Conservation (phyloP, 257 asterid species). For the Solanum pennellii region DNA sequence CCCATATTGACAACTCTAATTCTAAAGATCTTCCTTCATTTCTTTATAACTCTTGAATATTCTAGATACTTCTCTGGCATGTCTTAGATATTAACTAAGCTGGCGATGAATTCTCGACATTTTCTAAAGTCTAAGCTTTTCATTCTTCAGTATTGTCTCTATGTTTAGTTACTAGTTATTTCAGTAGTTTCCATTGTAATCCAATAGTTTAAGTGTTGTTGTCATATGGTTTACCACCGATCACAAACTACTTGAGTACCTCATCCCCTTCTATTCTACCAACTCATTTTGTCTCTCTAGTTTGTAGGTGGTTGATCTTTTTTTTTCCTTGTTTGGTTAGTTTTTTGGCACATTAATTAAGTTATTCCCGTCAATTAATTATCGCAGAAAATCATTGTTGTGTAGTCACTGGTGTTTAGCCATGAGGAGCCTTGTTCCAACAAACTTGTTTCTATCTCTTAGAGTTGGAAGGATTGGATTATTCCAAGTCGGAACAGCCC, state of each 20-base stretch:
- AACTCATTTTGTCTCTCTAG: background rate
- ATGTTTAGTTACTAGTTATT: background rate
- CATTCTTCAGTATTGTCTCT: background rate
- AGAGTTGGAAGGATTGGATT: no score
- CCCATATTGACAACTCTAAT: no score
- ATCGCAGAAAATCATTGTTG: accelerated
- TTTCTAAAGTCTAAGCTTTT: background rate
- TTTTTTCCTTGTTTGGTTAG: no score
- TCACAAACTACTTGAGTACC: background rate
- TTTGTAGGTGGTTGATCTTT: background rate
- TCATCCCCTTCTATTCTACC: background rate
- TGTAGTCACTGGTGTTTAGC: no score
- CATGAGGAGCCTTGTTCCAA: no score
- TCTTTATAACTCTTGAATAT: background rate
- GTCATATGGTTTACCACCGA: background rate
- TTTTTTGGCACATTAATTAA: background rate
- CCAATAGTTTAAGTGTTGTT: background rate
- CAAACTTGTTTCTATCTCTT: no score
- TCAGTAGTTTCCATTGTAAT: background rate
- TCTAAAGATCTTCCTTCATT: background rate
- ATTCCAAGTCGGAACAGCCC: no score
- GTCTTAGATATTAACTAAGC: background rate
- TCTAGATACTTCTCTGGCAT: background rate
- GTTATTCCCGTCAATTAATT: no score
- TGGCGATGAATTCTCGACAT: background rate